Conservation (phyloP, 192 early-diverging fungal genomes). For the Backusella mclennaniae region DNA sequence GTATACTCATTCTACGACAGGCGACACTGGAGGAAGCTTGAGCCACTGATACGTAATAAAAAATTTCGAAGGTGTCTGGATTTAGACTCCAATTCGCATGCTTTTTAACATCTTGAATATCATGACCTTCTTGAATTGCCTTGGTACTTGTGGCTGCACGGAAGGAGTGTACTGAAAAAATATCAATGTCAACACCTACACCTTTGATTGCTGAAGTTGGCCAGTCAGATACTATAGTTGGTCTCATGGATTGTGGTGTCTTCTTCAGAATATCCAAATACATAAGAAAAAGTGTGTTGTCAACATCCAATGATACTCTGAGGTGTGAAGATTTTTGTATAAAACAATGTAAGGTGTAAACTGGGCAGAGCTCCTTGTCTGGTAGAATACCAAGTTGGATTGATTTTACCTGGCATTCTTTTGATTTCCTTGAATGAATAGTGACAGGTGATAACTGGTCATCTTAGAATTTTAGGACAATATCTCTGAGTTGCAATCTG, state of each 20-base stretch:
- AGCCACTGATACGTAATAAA: too few relatives aligned
- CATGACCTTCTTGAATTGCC: background rate
- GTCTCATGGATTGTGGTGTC: background rate
- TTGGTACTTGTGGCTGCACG: background rate
- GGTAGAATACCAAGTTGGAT: background rate
- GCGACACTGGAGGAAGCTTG: too few relatives aligned
- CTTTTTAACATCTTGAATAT: background rate
- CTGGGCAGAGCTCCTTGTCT: background rate
- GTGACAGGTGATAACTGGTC: background rate
- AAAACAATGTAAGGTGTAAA: background rate
- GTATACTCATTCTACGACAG: too few relatives aligned
- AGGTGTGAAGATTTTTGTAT: background rate
- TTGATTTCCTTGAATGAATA: background rate
- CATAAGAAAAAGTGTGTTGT: background rate
- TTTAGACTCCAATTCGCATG: too few relatives aligned
- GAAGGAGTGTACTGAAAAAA: background rate
- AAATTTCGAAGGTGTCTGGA: too few relatives aligned
- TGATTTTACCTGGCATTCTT: background rate
- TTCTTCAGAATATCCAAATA: background rate
- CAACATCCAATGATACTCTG: background rate
- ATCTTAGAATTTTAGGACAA: background rate
- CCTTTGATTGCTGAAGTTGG: background rate
- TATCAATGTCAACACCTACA: background rate
- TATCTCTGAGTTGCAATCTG: background rate
- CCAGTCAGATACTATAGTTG: background rate